Conservation (phyloP, 768 basidiomycete genomes). For the Porpolomopsis calyptriformis region DNA sequence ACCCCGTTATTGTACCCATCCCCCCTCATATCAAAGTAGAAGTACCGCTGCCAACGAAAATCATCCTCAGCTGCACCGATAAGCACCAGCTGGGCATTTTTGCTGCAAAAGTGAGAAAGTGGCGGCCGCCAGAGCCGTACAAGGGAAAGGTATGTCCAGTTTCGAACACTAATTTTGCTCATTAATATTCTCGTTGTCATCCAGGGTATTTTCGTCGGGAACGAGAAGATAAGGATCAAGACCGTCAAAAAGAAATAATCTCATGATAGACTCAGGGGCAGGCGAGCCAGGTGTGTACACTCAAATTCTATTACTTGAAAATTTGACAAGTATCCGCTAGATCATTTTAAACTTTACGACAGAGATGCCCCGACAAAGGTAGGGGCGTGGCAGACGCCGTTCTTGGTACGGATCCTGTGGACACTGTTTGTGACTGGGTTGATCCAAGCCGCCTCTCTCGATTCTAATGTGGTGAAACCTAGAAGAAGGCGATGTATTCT, state of each 20-base stretch:
- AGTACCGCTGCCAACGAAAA: constrained; percentile 75
- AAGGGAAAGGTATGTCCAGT: constrained; percentile 79
- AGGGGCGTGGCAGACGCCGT: constrained; percentile 71
- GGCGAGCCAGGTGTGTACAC: too few relatives aligned
- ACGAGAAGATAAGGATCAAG: constrained; percentile 75
- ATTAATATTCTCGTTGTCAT: constrained; percentile 5
- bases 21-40: constrained; percentile 74
- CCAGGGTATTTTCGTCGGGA: constrained; percentile 90
- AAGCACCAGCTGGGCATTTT: constrained; percentile 84
- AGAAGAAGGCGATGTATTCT: constrained; percentile 7
- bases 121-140: constrained; percentile 91
- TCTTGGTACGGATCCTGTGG: constrained; percentile 79
- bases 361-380: constrained; percentile 45
- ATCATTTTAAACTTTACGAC: not conserved
- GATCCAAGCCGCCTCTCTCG: constrained; percentile 86
- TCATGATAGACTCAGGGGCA: too few relatives aligned
- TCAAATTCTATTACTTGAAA: not conserved
- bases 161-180: constrained; percentile 2
- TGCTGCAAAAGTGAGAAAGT: constrained; percentile 73
- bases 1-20: constrained; percentile 73
- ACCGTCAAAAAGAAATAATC: constrained; percentile 18
- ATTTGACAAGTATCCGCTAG: not conserved
- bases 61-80: constrained; percentile 71
- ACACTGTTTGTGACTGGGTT: constrained; percentile 68
- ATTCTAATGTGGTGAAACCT: constrained; percentile 86